Conservation (phyloP, 768 basidiomycete genomes). For the Lepiota brunneoincarnata region DNA sequence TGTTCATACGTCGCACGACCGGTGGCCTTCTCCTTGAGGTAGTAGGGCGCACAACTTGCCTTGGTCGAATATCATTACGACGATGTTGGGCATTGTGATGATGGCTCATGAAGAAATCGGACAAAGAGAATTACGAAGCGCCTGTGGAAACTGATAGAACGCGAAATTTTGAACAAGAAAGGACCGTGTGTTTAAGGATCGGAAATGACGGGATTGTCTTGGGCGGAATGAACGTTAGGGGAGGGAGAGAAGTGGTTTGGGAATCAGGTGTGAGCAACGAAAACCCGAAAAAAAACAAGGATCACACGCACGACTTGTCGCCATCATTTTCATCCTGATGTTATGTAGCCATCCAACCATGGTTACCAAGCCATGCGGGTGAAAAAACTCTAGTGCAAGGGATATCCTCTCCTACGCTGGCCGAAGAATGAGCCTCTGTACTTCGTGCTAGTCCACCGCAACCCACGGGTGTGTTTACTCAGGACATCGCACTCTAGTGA, state of each 20-base stretch:
- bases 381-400: too few relatives aligned
- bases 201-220: constrained; percentile 1
- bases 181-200: constrained; percentile 4
- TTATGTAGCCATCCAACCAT: not conserved
- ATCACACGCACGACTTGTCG: constrained; percentile 4
- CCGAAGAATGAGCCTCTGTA: too few relatives aligned
- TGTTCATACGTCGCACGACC: not conserved
- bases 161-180: not conserved
- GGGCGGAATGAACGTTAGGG: not conserved
- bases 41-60: not conserved
- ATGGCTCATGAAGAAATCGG: not conserved
- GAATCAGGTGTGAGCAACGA: not conserved
- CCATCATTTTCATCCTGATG: constrained; percentile 3
- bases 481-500: too few relatives aligned
- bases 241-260: not conserved
- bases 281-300: constrained; percentile 5
- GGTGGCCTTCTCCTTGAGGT: not conserved
- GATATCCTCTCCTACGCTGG: too few relatives aligned
- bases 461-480: too few relatives aligned
- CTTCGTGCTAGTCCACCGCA: too few relatives aligned
- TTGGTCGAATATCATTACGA: not conserved
- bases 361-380: not conserved
- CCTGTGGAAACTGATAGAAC: not conserved
- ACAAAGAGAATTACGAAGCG: too few relatives aligned
- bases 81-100: not conserved